Base-by-base conservation (phyloP, 805 yeast species). In the Teunomyces lycoperdinae region DNA sequence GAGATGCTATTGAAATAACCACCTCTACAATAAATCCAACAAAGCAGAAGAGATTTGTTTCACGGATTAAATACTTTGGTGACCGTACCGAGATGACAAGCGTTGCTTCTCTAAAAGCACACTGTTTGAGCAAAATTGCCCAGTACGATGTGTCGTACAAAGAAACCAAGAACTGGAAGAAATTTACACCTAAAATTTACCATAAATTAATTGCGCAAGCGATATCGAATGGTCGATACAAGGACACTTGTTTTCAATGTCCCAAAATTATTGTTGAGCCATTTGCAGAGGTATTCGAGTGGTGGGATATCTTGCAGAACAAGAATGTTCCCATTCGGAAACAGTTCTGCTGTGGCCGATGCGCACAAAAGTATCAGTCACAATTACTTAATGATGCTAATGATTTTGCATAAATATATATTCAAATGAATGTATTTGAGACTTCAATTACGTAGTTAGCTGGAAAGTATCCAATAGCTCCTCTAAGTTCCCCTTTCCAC, bases 291-390 rank as follows among this genome's bases (percentile, higher is more conserved):
- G 71, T 77, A 1, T 58, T 76, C 50, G 87, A 83, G 58, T 83
- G 87, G 87, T 83, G 88, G 87, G 83, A 83, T 54, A 69, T 81
- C 42, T 68, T 77, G 43, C 74, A 70, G 33, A 76, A 81, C 47
- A 68, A 63, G 32, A 59, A 69, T 31, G 62, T 81, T 3, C 87
- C 88, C 0, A 68, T 83, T 26, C 74, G 77, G 55, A 64, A 79
- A 34, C 75, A 75, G 50, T 83, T 83, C 52, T 83, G 87, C 53
- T 70, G 78, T 50, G 80, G 79, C 1, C 57, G 64, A 20, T 83
- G 87, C 61, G 64, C 62, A 7, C 40, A 46, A 32, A 58, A 49
- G 35, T 72, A 53, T 29, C 24, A 41, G 26, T 17, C 38, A 29
- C 36, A 33, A 7, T 24, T 35, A 14, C 9, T 17, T 26, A 16